Conservation (phyloP, 768 basidiomycete genomes). For the Daedaleopsis nitida region DNA sequence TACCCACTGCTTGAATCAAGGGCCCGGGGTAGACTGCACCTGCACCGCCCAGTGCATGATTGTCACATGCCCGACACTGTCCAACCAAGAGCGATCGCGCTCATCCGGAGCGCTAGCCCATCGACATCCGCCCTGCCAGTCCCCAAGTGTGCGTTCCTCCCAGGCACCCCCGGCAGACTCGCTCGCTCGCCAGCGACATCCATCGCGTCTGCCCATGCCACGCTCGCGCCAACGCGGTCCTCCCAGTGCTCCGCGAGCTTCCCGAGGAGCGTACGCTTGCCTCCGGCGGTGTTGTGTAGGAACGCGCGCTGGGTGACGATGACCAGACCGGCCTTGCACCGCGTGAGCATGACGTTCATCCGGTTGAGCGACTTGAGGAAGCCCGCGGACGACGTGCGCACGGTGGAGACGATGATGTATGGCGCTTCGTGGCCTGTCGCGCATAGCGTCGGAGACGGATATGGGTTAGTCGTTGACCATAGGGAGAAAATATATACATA, state of each 20-base stretch:
- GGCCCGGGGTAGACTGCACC: too few species aligned
- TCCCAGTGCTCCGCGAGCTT: constrained; percentile 33
- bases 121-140: too few species aligned
- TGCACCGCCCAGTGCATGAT: too few species aligned
- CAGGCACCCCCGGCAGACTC: constrained; percentile 1
- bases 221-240: constrained; percentile 12
- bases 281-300: constrained; percentile 22
- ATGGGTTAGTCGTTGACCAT: not conserved
- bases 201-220: constrained; percentile 7
- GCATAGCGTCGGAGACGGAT: too few species aligned
- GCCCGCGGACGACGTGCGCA: constrained; percentile 46
- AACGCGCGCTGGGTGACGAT: constrained; percentile 49
- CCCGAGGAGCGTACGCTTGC: constrained; percentile 45
- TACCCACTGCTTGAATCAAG: too few species aligned
- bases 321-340: constrained; percentile 49
- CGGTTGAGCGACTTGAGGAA: constrained; percentile 48
- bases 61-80: too few species aligned
- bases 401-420: constrained; percentile 53
- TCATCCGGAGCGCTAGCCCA: too few species aligned
- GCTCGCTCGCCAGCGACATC: constrained; percentile 3
- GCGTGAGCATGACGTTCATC: constrained; percentile 52
- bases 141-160: not conserved
- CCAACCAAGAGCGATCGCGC: too few species aligned
- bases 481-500: constrained; percentile 16
- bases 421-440: constrained; percentile 51